Base-by-base conservation (phyloP, 148 eudicot genomes). In the Silene uniflora region DNA sequence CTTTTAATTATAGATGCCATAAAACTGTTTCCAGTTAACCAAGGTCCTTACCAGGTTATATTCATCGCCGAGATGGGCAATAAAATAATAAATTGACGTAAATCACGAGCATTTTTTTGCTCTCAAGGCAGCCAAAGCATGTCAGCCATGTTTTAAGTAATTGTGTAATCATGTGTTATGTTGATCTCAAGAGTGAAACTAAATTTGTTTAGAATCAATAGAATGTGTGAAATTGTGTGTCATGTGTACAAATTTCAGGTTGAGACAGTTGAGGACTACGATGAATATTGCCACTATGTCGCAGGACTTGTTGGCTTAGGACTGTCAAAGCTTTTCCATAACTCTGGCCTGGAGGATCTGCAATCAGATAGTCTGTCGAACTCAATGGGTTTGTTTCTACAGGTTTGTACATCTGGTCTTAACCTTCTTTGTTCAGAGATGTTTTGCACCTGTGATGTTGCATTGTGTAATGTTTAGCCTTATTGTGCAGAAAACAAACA, bases 271-370 rank as follows among this genome's bases (percentile, higher is more conserved):
- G 86, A 88, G 67, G 98, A 94, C 72, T 94, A 91, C 84, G 91
- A 94, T 83, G 98, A 94, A 75, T 94, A 94, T 71, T 94, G 97
- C 84, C 96, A 90, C 81, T 91, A 90, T 71, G 97, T 90, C 21
- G 96, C 98, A 59, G 97, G 98, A 77, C 93, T 91, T 77, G 96
- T 94, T 69, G 98, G 98, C 24, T 79, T 92, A 65, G 97, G 98
- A 11, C 77, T 94, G 81, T 90, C 98, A 62, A 94, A 94, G 87
- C 91, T 94, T 55, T 91, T 94, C 84, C 91, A 91, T 82, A 96
- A 91, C 67, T 87, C 93, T 66, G 98, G 97, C 23, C 69, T 74
- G 7, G 98, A 94, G 88, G 90, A 89, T 80, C 71, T 88, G 73
- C 79, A 82, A 56, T 60, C 97, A 9, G 96, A 91, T 77, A 64